Evolutionary conservation across 2,329 filamentous ascomycete genomes (phyloP), one percentile per base, ranked within the genome.

Genomic region (Calonectria pteridis): DNA sequence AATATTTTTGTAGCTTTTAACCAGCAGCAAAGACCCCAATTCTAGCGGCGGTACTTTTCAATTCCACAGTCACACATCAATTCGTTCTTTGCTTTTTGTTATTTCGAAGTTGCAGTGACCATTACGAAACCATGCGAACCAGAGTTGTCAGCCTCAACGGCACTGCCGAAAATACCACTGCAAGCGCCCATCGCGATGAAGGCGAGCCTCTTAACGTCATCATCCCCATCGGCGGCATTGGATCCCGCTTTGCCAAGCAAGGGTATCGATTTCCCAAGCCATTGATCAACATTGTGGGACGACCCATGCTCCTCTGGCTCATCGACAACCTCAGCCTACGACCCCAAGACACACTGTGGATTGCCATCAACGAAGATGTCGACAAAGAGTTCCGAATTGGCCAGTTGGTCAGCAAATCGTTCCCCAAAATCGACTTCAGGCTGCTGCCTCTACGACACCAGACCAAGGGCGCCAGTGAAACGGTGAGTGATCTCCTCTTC

Each of bases 321-420:
- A 62, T 62, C 33, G 55, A 62, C 31, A 62, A 62, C 55, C 55
- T 62, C 20, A 40, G 55, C 35, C 55, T 62, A 5, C 55, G n/a
- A 40, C 55, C 55, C 16, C 55, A 62, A 40, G 55, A 62, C 23
- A 62, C 55, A 6, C 55, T 62, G 16, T 62, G 55, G 55, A 62
- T 62, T 18, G 55, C 55, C 55, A 62, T 62, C 55, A 62, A 62
- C 33, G 55, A 62, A 62, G 55, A 62, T 62, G 55, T 62, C 14
- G 55, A 62, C 55, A 28, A 62, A 28, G 55, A 62, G 23, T 62
- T 62, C 20, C 55, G 55, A 6, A 62, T 62, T 20, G 55, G 55
- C 20, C 55, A 62, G 11, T 20, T 62, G 31, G 55, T 62, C 23
- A 62, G 55, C 55, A 62, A 62, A n/a, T 26, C 55, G 4, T 62